phyloP scores from a whole-genome alignment of 306 rosid species.

The Bauhinia variegata region DNA sequence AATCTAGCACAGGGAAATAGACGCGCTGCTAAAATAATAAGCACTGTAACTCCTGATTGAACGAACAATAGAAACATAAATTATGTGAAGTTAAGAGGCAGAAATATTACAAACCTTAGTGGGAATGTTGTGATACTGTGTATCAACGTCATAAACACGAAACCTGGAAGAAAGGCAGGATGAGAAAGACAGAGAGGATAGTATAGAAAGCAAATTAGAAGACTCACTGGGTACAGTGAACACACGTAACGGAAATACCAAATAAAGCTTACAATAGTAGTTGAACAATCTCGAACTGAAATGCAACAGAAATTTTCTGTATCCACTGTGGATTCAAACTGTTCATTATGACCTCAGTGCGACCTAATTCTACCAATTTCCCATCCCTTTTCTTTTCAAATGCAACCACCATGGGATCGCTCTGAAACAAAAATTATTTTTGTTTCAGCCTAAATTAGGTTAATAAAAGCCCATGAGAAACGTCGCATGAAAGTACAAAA shows the following conservation, averaged over 20 bases:
- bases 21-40: no score
- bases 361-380: slow-evolving; percentile 70
- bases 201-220: slow-evolving; percentile 15
- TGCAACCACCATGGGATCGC: slow-evolving; percentile 85
- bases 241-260: slow-evolving; percentile 4
- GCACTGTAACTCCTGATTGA: no score
- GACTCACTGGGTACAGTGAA: background rate
- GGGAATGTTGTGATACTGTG: slow-evolving; percentile 59
- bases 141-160: slow-evolving; percentile 78
- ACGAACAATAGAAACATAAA: no score
- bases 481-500: slow-evolving; percentile 5
- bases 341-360: slow-evolving; percentile 82
- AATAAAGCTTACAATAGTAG: slow-evolving; percentile 61
- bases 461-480: background rate
- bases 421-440: slow-evolving; percentile 34
- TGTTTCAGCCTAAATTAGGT: slow-evolving; percentile 6
- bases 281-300: slow-evolving; percentile 82
- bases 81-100: background rate
- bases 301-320: slow-evolving; percentile 63
- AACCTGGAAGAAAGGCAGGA: slow-evolving; percentile 51
- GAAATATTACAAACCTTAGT: slow-evolving; percentile 59
- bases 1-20: no score
- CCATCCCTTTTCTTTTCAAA: slow-evolving; percentile 60
- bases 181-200: slow-evolving; percentile 1
- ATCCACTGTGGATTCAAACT: slow-evolving; percentile 78